Evolutionary conservation across 495 filamentous ascomycete genomes (phyloP).

Genomic region (Podospora pseudopauciseta): DNA sequence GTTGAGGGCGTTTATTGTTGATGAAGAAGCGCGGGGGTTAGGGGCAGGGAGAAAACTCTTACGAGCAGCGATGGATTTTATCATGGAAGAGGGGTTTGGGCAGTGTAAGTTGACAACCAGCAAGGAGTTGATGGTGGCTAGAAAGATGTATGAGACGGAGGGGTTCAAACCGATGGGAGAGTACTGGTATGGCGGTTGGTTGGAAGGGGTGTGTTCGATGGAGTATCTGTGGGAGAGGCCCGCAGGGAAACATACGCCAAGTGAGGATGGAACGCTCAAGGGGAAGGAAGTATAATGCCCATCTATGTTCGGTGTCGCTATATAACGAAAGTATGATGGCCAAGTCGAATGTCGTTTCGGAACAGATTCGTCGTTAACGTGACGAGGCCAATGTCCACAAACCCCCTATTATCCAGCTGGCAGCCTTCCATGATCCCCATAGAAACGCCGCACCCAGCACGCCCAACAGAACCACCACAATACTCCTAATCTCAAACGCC

Average conservation of each 20-base stretch:
- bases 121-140: constrained; percentile 20
- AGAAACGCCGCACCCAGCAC: constrained; percentile 22
- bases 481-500: constrained; percentile 46
- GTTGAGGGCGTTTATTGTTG: constrained; percentile 35
- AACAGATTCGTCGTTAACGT: background rate
- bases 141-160: constrained; percentile 25
- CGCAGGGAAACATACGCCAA: background rate
- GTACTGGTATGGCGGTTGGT: constrained; percentile 11
- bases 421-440: constrained; percentile 32
- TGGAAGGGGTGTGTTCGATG: constrained; percentile 15
- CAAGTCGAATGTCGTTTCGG: background rate
- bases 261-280: background rate
- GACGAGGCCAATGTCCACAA: background rate
- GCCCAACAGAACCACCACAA: constrained; percentile 36
- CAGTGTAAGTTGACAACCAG: constrained; percentile 29
- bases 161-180: constrained; percentile 24
- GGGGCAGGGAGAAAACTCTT: constrained; percentile 31
- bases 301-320: background rate
- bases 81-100: constrained; percentile 21
- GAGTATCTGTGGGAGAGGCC: constrained; percentile 25
- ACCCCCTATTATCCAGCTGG: constrained; percentile 19
- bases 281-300: background rate
- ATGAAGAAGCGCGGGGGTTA: constrained; percentile 22
- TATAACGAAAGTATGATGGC: background rate
- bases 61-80: constrained; percentile 31